Base-by-base conservation (phyloP, 306 rosid genomes). In the Cucurbita pepo region DNA sequence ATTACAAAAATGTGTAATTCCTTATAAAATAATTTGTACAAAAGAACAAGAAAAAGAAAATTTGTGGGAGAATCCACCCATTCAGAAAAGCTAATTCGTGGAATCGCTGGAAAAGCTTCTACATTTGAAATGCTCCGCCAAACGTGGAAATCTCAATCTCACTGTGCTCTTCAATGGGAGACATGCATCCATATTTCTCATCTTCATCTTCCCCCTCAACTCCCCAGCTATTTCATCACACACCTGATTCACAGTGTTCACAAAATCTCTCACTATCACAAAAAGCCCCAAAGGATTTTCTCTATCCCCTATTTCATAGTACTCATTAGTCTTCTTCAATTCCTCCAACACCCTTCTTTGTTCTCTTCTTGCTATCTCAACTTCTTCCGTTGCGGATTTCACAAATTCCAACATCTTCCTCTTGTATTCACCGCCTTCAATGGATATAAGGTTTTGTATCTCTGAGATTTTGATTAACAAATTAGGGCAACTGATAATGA, bases 301-400 rank as follows among this genome's bases (percentile, higher is more conserved):
- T 41, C 74, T 78, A 58, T 75, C 85, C 41, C 88, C 92, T 47
- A 88, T 86, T 48, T 83, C 88, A 72, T 85, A 91, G 74, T 85
- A 94, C 66, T 85, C 88, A 0, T 84, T 90, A 1, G 95, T 87
- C 79, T 77, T 87, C 61, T 78, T 80, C 87, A 94, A 96, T 64
- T 87, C 57, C 75, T 83, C 89, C 87, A 89, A 57, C 5, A 86
- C 82, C 78, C 83, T 85, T 41, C 63, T 75, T 18, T 87, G 84
- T 64, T 90, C 95, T 75, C 83, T 88, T 47, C 83, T 78, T 78
- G 83, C 89, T 71, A 76, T 81, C 75, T 77, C 77, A 9, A 94
- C 81, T 79, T 90, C 98, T 54, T 81, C 89, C 69, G 89, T 92
- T 54, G 90, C 87, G 48, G 82, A 79, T 79, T 90, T 86, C 4